Base-by-base conservation (phyloP, 495 filamentous ascomycete species). In the Halenospora varia region DNA sequence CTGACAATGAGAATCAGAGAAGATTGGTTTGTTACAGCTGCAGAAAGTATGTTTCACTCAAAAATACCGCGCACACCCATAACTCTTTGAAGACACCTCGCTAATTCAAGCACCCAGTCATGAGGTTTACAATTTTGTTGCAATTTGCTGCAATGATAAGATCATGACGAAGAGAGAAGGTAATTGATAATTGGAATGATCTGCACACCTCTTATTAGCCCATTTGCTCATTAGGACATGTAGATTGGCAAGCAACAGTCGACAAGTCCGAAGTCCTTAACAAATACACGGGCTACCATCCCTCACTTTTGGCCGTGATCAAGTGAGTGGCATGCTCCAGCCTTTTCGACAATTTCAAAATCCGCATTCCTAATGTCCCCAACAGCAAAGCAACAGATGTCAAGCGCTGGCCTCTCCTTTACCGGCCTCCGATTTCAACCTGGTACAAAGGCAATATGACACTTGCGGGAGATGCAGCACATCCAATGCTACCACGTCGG, bases 381-480 rank as follows among this genome's bases (percentile, higher is more conserved):
- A 47, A n/a, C 48, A 65, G 57, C 17, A 71, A 71, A 63, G 75
- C 72, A 29, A 59, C 61, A 4, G 74, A 75, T 6, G 65, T 80
- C 15, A 76, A 74, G 47, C 66, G 65, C 11, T 82, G 75, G 75
- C 71, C 71, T 10, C 64, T 82, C 11, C 66, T 73, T 8, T 69
- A 69, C 19, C 73, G 70, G 24, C 40, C 57, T 2, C 71, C 71
- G 1, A 56, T 71, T 11, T 35, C 59, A n/a, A 66, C 55, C 0
- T 78, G 74, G 70, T 57, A 62, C 22, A 70, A 68, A n/a, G 68
- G 68, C 2, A 74, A 68, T 17, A 51, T 78, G 23, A 60, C 75
- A 9, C 64, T 79, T 2, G 67, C 77, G 10, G 77, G 79, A 15
- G 77, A 81, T 51, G 77, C 77, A 0, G 78, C 74, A 10, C 79